Conservation (phyloP, 306 rosid genomes). For the Pachyrhizus erosus region DNA sequence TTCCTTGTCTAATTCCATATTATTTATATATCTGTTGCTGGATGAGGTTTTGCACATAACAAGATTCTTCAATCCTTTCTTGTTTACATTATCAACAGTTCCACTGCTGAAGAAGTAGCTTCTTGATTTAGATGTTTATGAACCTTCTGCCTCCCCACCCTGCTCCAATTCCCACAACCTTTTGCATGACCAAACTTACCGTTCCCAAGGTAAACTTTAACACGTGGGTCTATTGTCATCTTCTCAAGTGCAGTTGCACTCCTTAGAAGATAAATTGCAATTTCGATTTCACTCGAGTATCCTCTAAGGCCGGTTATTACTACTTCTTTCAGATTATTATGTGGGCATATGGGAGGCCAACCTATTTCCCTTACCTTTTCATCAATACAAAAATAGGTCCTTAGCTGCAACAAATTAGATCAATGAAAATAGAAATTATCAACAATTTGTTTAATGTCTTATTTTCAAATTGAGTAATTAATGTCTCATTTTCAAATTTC, state of each 20-base stretch:
- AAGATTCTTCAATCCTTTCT: not conserved
- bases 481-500: no score
- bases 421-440: no score
- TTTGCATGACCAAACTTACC: slow-evolving; percentile 40
- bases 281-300: slow-evolving; percentile 4
- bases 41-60: not conserved
- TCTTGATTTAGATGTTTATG: not conserved
- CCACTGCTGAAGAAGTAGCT: not conserved
- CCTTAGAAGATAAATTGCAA: slow-evolving; percentile 5
- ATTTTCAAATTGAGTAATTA: no score
- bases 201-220: slow-evolving; percentile 13
- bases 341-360: not conserved
- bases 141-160: not conserved
- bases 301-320: slow-evolving; percentile 41
- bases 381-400: no score
- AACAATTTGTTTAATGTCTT: no score
- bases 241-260: not conserved
- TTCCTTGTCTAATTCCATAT: not conserved
- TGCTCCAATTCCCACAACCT: slow-evolving; percentile 35
- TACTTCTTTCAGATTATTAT: slow-evolving; percentile 42
- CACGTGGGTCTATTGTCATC: slow-evolving; percentile 31
- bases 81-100: not conserved
- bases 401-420: no score
- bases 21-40: not conserved
- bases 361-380: no score